Conservation (phyloP, 2,329 filamentous ascomycete genomes). For the Monosporascus sp. region DNA sequence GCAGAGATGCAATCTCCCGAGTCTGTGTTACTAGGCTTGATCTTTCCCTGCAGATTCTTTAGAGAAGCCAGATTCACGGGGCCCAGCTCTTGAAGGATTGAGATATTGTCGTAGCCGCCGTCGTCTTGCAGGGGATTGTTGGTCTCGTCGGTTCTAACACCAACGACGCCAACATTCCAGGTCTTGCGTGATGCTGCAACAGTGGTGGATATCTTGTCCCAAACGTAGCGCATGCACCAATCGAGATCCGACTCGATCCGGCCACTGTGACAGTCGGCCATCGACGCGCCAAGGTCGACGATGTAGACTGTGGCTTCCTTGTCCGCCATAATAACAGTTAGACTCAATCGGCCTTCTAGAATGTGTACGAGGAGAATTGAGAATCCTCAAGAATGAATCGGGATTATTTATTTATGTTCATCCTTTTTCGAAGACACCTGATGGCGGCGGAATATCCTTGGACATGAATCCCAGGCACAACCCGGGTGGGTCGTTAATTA, state of each 20-base stretch:
- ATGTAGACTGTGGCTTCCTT: conserved; percentile 94
- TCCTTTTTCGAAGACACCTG: background rate
- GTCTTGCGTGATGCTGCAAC: conserved; percentile 67
- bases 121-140: conserved; percentile 62
- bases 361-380: background rate
- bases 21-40: conserved; percentile 64
- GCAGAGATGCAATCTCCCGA: conserved; percentile 83
- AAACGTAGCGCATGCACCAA: conserved; percentile 86
- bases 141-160: conserved; percentile 74
- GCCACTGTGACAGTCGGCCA: conserved; percentile 66
- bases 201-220: conserved; percentile 82
- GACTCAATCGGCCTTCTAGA: background rate
- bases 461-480: background rate
- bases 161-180: conserved; percentile 71
- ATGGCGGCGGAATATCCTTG: no score
- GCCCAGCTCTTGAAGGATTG: conserved; percentile 65
- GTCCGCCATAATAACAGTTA: conserved; percentile 62
- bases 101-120: conserved; percentile 75
- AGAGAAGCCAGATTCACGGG: conserved; percentile 63
- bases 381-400: background rate
- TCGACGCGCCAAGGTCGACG: conserved; percentile 81
- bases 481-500: background rate
- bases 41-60: conserved; percentile 53
- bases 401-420: background rate
- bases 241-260: conserved; percentile 77